Conservation (phyloP, 495 filamentous ascomycete genomes). For the Clavariopsis aquatica region DNA sequence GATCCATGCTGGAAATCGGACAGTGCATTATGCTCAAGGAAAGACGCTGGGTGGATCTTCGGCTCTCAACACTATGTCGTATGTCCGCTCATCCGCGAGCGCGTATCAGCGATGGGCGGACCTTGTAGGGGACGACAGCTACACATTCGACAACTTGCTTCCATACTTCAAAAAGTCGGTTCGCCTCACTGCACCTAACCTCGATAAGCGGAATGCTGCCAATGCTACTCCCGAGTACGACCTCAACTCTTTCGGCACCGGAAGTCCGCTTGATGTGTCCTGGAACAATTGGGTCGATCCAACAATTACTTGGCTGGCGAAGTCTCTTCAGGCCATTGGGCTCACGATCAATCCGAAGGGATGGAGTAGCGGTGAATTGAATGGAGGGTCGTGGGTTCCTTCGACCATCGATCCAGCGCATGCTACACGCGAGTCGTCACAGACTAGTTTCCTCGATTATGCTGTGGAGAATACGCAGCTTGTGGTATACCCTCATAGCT, state of each 20-base stretch:
- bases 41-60: conserved; percentile 39
- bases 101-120: conserved; percentile 54
- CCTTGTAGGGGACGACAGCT: conserved; percentile 49
- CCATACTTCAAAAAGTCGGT: conserved; percentile 50
- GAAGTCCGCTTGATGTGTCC: conserved; percentile 33
- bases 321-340: conserved; percentile 44
- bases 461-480: not conserved
- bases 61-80: conserved; percentile 32
- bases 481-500: conserved; percentile 23
- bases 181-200: conserved; percentile 29
- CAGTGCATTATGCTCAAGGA: conserved; percentile 39
- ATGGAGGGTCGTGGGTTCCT: conserved; percentile 41
- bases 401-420: conserved; percentile 38
- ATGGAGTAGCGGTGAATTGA: conserved; percentile 45
- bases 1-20: conserved; percentile 2
- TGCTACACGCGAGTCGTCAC: conserved; percentile 33
- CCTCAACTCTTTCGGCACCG: conserved; percentile 35
- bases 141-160: conserved; percentile 49
- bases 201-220: conserved; percentile 20
- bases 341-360: conserved; percentile 39
- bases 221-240: conserved; percentile 36
- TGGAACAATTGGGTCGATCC: conserved; percentile 36
- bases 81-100: conserved; percentile 43
- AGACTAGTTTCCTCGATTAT: conserved; percentile 31
- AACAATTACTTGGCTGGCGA: conserved; percentile 42